Evolutionary conservation across 2,329 filamentous ascomycete species (phyloP), one percentile per base, ranked within the genome.

Genomic region (Orbilia ellipsospora): DNA sequence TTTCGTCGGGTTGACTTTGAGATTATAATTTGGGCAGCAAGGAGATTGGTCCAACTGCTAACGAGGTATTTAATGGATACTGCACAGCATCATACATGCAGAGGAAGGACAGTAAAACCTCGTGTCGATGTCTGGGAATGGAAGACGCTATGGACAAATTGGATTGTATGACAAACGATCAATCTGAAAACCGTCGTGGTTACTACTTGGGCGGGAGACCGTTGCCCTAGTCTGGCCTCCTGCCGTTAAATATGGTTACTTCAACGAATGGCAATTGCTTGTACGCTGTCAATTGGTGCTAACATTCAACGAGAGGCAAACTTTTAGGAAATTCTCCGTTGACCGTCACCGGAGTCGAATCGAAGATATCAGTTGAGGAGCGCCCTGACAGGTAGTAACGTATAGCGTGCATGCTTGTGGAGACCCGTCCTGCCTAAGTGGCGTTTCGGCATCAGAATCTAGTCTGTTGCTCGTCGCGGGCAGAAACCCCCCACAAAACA

Each of bases 1-100:
- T 65, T 68, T 75, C 72, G 72, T 75, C 72, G 72, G 62, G 42
- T 68, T 66, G 70, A 64, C 50, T 66, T 20, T 57, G 18, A 57
- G 56, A 70, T 63, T 69, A 59, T 69, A 62, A 63, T 56, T 62
- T 10, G 26, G 31, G 10, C 48, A 31, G 60, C 63, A 20, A 63
- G 60, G 55, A 55, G 63, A 74, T 65, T 64, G 64, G 59, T 48
- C 52, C 28, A 68, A 55, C 26, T 31, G 63, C 40, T 56, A 48
- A 73, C 72, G 72, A 75, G 72, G 72, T 75, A 75, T 75, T 75
- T 75, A 75, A 67, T 65, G 72, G 64, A 42, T 18, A 36, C 50
- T 67, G 62, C 69, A 61, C 42, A 69, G 59, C 54, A 75, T 63
- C 64, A 52, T 63, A 69, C 40, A 59, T 67, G 56, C 62, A 74